Conservation (phyloP, 2,329 filamentous ascomycete genomes). For the Septoria petroselini region DNA sequence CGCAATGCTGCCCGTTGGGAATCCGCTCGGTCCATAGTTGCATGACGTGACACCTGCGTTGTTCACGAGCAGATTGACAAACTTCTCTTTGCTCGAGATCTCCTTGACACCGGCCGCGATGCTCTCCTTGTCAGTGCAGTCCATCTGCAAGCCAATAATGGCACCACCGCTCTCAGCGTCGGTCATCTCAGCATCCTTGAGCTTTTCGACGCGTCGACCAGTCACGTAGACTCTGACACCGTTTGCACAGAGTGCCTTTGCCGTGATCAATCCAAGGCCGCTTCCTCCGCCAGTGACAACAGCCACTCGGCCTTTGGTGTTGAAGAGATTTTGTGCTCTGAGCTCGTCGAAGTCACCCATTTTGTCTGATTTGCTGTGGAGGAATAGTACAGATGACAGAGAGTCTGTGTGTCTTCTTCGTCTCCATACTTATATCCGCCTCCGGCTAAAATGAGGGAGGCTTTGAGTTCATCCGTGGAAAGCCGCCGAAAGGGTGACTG, state of each 20-base stretch:
- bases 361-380: slow-evolving; percentile 2
- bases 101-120: slow-evolving; percentile 29
- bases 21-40: slow-evolving; percentile 30
- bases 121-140: slow-evolving; percentile 36
- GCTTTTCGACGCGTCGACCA: slow-evolving; percentile 46
- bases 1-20: slow-evolving; percentile 38
- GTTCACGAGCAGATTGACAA: slow-evolving; percentile 36
- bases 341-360: slow-evolving; percentile 31
- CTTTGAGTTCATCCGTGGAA: not conserved
- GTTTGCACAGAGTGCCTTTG: slow-evolving; percentile 47
- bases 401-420: not conserved
- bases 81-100: slow-evolving; percentile 33
- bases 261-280: slow-evolving; percentile 49
- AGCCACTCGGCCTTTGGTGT: slow-evolving; percentile 41
- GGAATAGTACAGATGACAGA: not conserved
- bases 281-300: slow-evolving; percentile 48
- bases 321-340: slow-evolving; percentile 37
- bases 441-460: not conserved
- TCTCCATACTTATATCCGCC: not conserved
- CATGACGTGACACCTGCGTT: slow-evolving; percentile 33
- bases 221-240: slow-evolving; percentile 51
- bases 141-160: slow-evolving; percentile 35
- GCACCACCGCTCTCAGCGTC: slow-evolving; percentile 65
- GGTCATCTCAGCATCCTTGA: slow-evolving; percentile 41
- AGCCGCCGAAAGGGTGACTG: not conserved